phyloP scores from a whole-genome alignment of 169 alveolate species.

The Plasmodium ovale region DNA sequence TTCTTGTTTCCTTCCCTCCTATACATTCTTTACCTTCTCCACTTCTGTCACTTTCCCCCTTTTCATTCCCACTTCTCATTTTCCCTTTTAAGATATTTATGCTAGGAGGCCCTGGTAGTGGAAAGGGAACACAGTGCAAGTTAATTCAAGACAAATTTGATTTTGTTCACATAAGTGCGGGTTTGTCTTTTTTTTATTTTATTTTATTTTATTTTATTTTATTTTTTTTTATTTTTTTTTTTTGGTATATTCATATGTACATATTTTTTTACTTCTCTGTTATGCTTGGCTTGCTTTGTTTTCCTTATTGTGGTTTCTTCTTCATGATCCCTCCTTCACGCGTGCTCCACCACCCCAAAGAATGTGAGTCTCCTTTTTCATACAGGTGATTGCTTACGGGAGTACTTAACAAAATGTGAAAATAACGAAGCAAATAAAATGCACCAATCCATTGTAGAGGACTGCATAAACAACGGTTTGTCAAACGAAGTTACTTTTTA shows the following conservation, averaged over 20 bases:
- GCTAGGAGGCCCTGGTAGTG: conserved; percentile 92
- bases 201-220: not conserved
- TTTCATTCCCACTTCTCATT: not conserved
- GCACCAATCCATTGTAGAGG: conserved; percentile 45
- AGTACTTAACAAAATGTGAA: conserved; percentile 63
- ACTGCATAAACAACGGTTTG: conserved; percentile 79
- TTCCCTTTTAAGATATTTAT: conserved; percentile 78
- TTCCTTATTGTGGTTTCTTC: not conserved
- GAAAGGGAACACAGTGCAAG: conserved; percentile 90
- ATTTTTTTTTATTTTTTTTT: not conserved
- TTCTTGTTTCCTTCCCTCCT: not conserved
- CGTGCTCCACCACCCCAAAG: not conserved
- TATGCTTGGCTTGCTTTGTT: not conserved
- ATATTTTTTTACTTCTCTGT: not conserved
- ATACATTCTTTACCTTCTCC: too few species aligned
- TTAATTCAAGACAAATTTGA: conserved; percentile 82
- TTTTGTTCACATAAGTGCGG: conserved; percentile 94
- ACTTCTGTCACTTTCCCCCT: too few species aligned
- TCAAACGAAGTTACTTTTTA: not conserved
- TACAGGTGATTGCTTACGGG: conserved; percentile 87
- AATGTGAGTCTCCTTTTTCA: not conserved
- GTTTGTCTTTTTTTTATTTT: conserved; percentile 73
- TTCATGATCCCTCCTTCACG: not conserved
- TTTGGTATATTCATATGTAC: too few species aligned
- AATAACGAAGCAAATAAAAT: conserved; percentile 45